Evolutionary conservation across 352 stramenopile species (phyloP).

Genomic region (Albugo candida): DNA sequence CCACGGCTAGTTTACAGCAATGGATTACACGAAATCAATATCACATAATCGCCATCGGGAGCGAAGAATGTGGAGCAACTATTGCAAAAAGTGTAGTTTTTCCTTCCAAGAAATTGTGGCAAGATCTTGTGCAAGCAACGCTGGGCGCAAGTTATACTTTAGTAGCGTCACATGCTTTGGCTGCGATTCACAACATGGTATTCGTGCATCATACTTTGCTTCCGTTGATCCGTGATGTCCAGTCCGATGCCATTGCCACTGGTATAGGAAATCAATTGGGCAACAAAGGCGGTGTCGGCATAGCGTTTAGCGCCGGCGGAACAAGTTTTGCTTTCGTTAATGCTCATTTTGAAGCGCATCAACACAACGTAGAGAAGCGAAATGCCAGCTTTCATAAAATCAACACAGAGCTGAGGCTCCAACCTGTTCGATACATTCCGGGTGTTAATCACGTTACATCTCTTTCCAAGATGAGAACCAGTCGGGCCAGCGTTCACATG

Average conservation of each 20-base stretch:
- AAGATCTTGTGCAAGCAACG: constrained; percentile 29
- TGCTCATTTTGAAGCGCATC: constrained; percentile 87
- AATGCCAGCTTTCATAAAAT: constrained; percentile 84
- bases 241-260: constrained; percentile 81
- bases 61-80: constrained; percentile 87
- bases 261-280: constrained; percentile 88
- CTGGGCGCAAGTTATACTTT: constrained; percentile 75
- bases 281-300: constrained; percentile 90
- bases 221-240: constrained; percentile 68
- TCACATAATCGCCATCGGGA: constrained; percentile 76
- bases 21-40: constrained; percentile 67
- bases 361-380: constrained; percentile 66
- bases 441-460: background rate
- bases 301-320: constrained; percentile 56
- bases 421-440: background rate
- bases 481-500: background rate
- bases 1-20: constrained; percentile 21
- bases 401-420: constrained; percentile 48
- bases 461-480: background rate
- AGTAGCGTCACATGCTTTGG: constrained; percentile 79
- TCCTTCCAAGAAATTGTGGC: constrained; percentile 75
- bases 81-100: constrained; percentile 87
- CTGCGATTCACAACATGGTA: constrained; percentile 86
- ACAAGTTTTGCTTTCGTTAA: constrained; percentile 86
- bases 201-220: constrained; percentile 81